Base-by-base conservation (phyloP, 371 early-diverging fungal species). In the Capniomyces stellatus region DNA sequence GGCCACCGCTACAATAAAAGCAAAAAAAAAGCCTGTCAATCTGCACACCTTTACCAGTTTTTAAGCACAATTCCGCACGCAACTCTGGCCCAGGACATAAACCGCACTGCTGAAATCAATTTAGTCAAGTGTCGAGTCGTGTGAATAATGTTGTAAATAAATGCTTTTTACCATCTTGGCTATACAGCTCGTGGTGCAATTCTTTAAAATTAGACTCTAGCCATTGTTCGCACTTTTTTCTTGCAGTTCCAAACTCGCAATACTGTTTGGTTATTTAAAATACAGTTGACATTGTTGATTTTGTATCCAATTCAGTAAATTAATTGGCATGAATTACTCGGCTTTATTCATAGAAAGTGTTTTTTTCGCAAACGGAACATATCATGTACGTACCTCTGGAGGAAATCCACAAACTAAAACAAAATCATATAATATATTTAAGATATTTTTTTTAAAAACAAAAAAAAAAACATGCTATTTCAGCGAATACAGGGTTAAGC, bases 201-300 rank as follows among this genome's bases (percentile, higher is more conserved):
- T 76, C 76, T 22, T 74, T 66, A 52, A 87, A 70, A 24, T 77
- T 67, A 27, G 71, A 70, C 50, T 70, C 66, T 43, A 89, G 67
- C 89, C 89, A 88, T 23, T 72, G 62, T 62, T 83, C 81, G 71
- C 92, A 91, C 58, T 84, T 81, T 39, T 77, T 79, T 30, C 74
- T 70, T 3, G 81, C 78, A 35, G 82, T 76, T n/a, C 87, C 83
- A 57, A 80, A 87, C 67, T 84, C 85, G 71, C 92, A 91, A 64
- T 83, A 89, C 86, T 91, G 58, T 13, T 35, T 46, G 28, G 52
- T 41, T 28, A 42, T 27, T 29, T 46, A 31, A 25, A 54, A 28
- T 6, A 30, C 18, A 15, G 52, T 13, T 35, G n/a, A 22, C n/a
- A 40, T 3, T 21, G 12, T 23, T 3, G n/a, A 29, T 22, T 24